Conservation (phyloP, 306 rosid genomes). For the Gleditsia sinensis region DNA sequence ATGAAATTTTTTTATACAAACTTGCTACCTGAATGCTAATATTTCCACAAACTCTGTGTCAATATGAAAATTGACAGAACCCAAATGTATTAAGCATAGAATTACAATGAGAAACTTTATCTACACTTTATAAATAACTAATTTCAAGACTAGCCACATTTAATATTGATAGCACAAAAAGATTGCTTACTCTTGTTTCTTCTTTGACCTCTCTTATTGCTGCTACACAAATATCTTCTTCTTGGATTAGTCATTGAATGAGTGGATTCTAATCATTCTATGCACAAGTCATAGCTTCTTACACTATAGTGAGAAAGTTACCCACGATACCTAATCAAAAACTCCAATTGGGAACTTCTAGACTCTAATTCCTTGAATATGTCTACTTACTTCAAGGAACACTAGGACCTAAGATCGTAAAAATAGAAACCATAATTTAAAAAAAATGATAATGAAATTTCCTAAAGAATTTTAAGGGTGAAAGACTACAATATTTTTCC, state of each 20-base stretch:
- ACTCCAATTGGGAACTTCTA: conserved; percentile 87
- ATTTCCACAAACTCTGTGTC: conserved; percentile 74
- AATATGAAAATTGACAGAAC: conserved; percentile 58
- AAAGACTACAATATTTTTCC: conserved; percentile 9
- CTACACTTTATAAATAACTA: conserved; percentile 11
- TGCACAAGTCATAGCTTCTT: too few relatives aligned
- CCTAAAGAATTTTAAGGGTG: background rate
- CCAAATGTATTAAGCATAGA: conserved; percentile 20
- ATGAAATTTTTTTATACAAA: too few relatives aligned
- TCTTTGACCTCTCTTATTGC: too few relatives aligned
- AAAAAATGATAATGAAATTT: background rate
- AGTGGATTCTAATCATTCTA: conserved; percentile 26
- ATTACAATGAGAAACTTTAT: conserved; percentile 10
- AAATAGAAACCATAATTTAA: conserved; percentile 6
- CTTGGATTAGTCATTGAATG: conserved; percentile 49
- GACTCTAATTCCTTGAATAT: conserved; percentile 51
- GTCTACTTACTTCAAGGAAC: conserved; percentile 74
- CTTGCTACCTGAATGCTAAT: too few relatives aligned
- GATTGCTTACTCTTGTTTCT: too few relatives aligned
- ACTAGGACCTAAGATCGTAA: conserved; percentile 55
- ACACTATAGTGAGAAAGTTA: too few relatives aligned
- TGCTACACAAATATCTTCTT: conserved; percentile 75
- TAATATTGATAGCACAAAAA: too few relatives aligned
- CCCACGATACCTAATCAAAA: conserved; percentile 77
- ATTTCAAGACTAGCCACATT: too few relatives aligned